Evolutionary conservation across 257 asterid species (phyloP), one percentile per base, ranked within the genome.

Genomic region (Echites panduratus): DNA sequence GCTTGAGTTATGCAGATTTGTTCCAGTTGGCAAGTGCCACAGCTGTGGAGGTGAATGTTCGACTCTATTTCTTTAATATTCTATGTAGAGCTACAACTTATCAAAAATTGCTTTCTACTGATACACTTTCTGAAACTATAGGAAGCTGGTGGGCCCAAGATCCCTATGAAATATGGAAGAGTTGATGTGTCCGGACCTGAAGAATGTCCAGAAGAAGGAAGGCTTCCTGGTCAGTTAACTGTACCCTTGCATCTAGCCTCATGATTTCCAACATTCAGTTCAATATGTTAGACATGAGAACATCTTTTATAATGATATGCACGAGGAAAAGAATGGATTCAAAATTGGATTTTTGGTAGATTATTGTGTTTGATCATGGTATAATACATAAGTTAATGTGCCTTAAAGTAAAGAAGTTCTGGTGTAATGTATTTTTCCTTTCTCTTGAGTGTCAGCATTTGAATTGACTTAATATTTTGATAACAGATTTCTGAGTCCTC

Each of bases 21-120:
- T 92, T 95, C 72, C 99, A 95, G 77, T 82, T 92, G 86, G 99
- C 98, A 59, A 92, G 99, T 84, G 96, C 99, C 73, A 90, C 97
- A 44, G 97, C 99, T 61, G 84, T 92, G 48, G 98, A 95, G 96
- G 99, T 94, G 59, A 48, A 35, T 73, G 58, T 32, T 66, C 56
- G 65, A 47, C 70, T 66, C 38, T 78, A 49, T 62, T 75, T 59
- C 44, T 47, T 47, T 26, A 32, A 61, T 53, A 9, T 5, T 67
- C 52, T 71, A 10, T 58, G 75, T 62, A 69, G 73, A 58, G 62
- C 56, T 57, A 53, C 45, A 54, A 7, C 38, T 53, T 41, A 11
- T 16, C 3, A n/a, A 13, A 44, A 44, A 32, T 54, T 73, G 49
- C 64, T 66, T 72, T 68, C 73, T 68, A 63, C 78, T 78, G 43